These are phyloP conservation scores for Kwoniella sp. DNA, from an alignment of 768 basidiomycete species.

Conservation along the genomic window DNA sequence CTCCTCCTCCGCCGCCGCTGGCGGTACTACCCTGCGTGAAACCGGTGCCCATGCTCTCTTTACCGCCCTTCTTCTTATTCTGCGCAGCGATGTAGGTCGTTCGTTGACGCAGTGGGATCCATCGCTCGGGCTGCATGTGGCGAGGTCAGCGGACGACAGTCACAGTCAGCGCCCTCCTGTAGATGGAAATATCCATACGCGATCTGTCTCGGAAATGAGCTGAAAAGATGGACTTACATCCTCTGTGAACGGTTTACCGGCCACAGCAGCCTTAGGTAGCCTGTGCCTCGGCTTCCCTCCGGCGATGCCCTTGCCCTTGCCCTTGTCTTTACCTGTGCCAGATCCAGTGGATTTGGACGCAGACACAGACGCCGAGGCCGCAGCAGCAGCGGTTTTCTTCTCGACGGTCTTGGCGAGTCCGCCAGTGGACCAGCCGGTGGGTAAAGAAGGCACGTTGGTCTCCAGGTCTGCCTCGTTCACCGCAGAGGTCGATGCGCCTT, in stretches of 20 bases:
- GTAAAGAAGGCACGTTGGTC: slow-evolving; percentile 52
- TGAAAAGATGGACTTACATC: slow-evolving; percentile 50
- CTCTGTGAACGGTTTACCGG: slow-evolving; percentile 46
- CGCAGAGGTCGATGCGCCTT: slow-evolving; percentile 27
- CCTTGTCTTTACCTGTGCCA: neutral
- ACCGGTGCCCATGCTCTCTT: slow-evolving; percentile 56
- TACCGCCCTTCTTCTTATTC: slow-evolving; percentile 54
- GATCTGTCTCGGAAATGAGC: too few species aligned
- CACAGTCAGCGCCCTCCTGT: too few species aligned
- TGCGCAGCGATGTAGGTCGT: slow-evolving; percentile 39
- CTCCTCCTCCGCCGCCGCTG: slow-evolving; percentile 18
- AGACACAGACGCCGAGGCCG: slow-evolving; percentile 7
- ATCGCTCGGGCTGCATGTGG: slow-evolving; percentile 52
- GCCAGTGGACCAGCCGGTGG: slow-evolving; percentile 47
- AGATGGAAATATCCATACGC: too few species aligned
- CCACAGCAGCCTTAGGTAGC: slow-evolving; percentile 53
- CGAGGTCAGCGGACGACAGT: too few species aligned
- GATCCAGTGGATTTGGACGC: neutral
- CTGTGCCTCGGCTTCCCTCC: slow-evolving; percentile 48
- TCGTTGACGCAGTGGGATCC: slow-evolving; percentile 54
- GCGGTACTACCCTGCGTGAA: slow-evolving; percentile 49
- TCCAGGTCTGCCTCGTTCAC: slow-evolving; percentile 55
- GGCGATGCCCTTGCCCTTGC: neutral
- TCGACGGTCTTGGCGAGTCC: slow-evolving; percentile 4
- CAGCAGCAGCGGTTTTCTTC: slow-evolving; percentile 19